These are phyloP conservation scores for Cordyceps cateniannulata DNA, from an alignment of 2,329 filamentous ascomycete species.

Conservation along the genomic window DNA sequence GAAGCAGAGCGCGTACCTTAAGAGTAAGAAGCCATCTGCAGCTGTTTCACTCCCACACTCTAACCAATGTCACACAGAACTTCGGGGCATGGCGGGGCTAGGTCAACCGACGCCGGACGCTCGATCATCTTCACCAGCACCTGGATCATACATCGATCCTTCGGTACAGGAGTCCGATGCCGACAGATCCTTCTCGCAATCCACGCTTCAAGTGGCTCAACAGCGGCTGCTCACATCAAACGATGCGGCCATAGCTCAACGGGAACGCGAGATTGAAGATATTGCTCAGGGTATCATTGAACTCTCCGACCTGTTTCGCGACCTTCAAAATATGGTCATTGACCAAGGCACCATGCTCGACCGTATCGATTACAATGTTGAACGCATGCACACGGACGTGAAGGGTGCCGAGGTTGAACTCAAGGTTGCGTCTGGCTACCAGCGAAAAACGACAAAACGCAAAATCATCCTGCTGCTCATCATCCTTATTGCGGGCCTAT, in stretches of 20 bases:
- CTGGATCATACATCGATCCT: constrained; percentile 65
- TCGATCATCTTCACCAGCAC: constrained; percentile 44
- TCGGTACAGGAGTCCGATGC: constrained; percentile 90
- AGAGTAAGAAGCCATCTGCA: constrained; percentile 52
- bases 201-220: constrained; percentile 75
- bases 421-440: constrained; percentile 80
- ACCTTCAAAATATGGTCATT: constrained; percentile 92
- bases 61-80: constrained; percentile 43
- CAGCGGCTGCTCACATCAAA: constrained; percentile 64
- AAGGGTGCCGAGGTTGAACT: constrained; percentile 91
- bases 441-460: constrained; percentile 79
- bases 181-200: constrained; percentile 87
- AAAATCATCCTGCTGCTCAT: constrained; percentile 89
- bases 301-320: constrained; percentile 91
- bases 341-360: constrained; percentile 88
- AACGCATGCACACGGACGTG: constrained; percentile 88
- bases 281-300: constrained; percentile 98
- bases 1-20: constrained; percentile 94
- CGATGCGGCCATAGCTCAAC: constrained; percentile 79
- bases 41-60: background rate
- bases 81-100: constrained; percentile 63
- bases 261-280: constrained; percentile 94
- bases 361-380: constrained; percentile 96
- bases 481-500: constrained; percentile 75
- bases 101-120: constrained; percentile 44